Percentiles rank a stretch among this genome's conserved stretches.
Evolutionary conservation across 345 rosid genomes (phyloP).

Genomic region (Populus deltoides): DNA sequence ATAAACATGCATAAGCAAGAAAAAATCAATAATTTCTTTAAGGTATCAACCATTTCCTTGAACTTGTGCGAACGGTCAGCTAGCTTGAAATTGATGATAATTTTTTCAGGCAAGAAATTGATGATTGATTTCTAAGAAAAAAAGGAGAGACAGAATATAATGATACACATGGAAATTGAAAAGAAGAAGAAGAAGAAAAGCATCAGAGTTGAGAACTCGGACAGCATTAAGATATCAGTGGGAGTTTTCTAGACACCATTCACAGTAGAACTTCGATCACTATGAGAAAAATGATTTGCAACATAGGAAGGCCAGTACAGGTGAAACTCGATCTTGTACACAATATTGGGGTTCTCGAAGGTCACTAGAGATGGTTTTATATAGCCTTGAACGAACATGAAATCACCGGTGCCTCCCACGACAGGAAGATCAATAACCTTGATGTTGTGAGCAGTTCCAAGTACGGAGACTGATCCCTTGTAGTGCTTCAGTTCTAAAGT

Average conservation of each 20-base stretch:
- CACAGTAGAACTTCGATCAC: background rate
- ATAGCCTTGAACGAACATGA: conserved; percentile 31
- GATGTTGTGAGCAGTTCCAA: conserved; percentile 29
- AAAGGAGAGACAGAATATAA: too few species aligned
- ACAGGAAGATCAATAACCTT: conserved; percentile 36
- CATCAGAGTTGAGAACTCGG: too few species aligned
- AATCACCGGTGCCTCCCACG: conserved; percentile 34
- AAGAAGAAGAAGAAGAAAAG: background rate
- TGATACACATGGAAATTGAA: background rate
- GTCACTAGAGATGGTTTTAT: conserved; percentile 20
- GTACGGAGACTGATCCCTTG: conserved; percentile 29
- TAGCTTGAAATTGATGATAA: too few species aligned
- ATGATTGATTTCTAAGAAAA: too few species aligned
- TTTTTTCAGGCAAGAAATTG: too few species aligned
- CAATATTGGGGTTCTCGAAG: conserved; percentile 11
- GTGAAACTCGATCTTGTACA: conserved; percentile 35
- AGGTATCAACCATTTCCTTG: too few species aligned
- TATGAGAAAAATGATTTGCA: background rate
- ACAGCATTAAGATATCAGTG: too few species aligned
- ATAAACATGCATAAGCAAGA: too few species aligned
- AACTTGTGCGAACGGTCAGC: too few species aligned
- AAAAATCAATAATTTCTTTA: too few species aligned
- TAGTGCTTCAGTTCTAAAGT: conserved; percentile 20
- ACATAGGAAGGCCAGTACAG: conserved; percentile 30
- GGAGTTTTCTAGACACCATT: background rate